Conservation (phyloP, 192 early-diverging fungal genomes). For the Backusella liffmaniae region DNA sequence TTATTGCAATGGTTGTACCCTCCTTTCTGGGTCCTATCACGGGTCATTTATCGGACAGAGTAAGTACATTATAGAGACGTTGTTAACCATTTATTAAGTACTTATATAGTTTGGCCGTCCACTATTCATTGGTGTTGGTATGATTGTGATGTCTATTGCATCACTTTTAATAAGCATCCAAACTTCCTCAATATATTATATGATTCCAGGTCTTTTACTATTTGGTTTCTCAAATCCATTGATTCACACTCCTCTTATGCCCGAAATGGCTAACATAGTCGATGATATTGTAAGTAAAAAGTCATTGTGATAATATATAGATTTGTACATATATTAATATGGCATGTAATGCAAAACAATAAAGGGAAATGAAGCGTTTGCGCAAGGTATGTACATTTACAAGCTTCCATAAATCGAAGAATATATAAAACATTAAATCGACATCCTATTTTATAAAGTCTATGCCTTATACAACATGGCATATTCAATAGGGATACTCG, state of each 20-base stretch:
- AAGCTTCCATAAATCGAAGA: neutral
- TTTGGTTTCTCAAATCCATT: conserved; percentile 51
- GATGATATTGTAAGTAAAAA: conserved; percentile 53
- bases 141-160: conserved; percentile 42
- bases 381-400: neutral
- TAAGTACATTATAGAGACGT: neutral
- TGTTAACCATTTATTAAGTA: conserved; percentile 14
- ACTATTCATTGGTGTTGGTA: conserved; percentile 41
- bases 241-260: conserved; percentile 59
- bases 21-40: conserved; percentile 54
- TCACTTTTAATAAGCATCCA: conserved; percentile 40
- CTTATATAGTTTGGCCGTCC: conserved; percentile 15
- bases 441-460: neutral
- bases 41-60: conserved; percentile 46
- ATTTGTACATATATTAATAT: neutral
- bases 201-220: conserved; percentile 40
- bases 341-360: neutral
- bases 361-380: neutral
- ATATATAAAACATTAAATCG: neutral
- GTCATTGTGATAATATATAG: neutral
- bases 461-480: neutral
- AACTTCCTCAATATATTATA: conserved; percentile 25
- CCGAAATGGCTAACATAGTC: conserved; percentile 64
- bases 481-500: neutral
- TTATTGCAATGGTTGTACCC: conserved; percentile 65